A percentile compares a stretch with the other conserved stretches of the same genome.
Evolutionary conservation across 2,329 filamentous ascomycete species (phyloP).

Genomic region (Diaporthe australafricana): DNA sequence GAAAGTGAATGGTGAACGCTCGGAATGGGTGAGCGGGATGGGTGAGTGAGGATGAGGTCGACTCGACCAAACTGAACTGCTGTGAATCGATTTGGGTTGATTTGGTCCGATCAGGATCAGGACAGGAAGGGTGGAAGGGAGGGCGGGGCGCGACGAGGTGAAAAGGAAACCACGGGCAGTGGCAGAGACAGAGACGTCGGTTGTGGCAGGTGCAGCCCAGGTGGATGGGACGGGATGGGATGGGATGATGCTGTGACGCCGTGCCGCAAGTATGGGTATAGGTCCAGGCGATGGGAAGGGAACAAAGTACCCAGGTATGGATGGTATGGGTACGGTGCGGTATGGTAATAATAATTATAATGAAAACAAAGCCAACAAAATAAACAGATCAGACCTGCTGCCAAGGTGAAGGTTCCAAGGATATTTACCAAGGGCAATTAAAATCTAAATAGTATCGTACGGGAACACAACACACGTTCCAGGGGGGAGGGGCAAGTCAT

Average conservation of each 20-base stretch:
- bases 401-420: no score
- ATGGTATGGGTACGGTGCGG: no score
- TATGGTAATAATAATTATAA: not conserved
- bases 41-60: not conserved
- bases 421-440: not conserved
- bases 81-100: not conserved
- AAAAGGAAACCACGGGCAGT: constrained; percentile 18
- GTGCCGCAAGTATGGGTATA: not conserved
- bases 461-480: not conserved
- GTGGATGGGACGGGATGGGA: constrained; percentile 20
- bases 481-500: no score
- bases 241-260: constrained; percentile 25
- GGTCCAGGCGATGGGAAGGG: not conserved
- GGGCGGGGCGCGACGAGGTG: constrained; percentile 11
- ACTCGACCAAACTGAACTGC: no score
- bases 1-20: not conserved
- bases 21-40: not conserved
- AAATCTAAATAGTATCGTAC: not conserved
- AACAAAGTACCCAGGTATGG: not conserved
- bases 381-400: not conserved
- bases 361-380: not conserved
- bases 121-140: not conserved
- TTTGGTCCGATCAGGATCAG: not conserved
- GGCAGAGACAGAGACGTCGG: constrained; percentile 24
- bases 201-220: constrained; percentile 25